A percentile compares a stretch with the other conserved stretches of the same genome.
Evolutionary conservation across 2,329 filamentous ascomycete species (phyloP).

Genomic region (Sporothrix brasiliensis): DNA sequence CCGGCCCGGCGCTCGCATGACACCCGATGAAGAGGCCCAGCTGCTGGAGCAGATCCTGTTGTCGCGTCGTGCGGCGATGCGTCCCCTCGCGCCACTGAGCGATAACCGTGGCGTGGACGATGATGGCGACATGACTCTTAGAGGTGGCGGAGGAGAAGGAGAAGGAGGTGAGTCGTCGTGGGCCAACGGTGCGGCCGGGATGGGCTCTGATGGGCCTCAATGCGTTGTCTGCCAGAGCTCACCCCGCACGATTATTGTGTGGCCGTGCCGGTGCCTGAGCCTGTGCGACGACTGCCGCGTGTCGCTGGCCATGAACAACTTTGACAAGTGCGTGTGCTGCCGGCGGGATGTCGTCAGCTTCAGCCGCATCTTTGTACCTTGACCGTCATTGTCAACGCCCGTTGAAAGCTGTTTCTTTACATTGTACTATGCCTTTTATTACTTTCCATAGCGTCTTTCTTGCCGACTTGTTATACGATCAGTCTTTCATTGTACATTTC

Average conservation of each 20-base stretch:
- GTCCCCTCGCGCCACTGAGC: neutral
- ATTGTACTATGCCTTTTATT: neutral
- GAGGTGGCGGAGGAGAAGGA: constrained; percentile 23
- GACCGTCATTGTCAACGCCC: constrained; percentile 29
- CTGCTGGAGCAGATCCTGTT: constrained; percentile 64
- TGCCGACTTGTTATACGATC: neutral
- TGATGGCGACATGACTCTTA: neutral
- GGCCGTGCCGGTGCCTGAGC: constrained; percentile 93
- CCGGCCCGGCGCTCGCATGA: constrained; percentile 49
- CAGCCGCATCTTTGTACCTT: constrained; percentile 87
- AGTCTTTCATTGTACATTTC: constrained; percentile 4
- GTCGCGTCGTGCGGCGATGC: constrained; percentile 48
- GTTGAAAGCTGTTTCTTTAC: neutral
- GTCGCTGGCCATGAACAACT: constrained; percentile 94
- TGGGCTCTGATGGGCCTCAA: constrained; percentile 72
- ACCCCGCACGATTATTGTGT: constrained; percentile 87
- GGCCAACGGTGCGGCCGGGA: constrained; percentile 71
- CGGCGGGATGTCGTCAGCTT: constrained; percentile 86
- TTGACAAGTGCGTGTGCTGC: constrained; percentile 94
- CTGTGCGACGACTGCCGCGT: constrained; percentile 95
- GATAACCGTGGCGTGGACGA: neutral
- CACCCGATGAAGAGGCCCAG: constrained; percentile 61
- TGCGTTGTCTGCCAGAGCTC: constrained; percentile 91
- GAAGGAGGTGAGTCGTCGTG: constrained; percentile 49
- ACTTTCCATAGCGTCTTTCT: constrained; percentile 21